Evolutionary conservation across 176 grass and related monocot species (phyloP).

Genomic region (Tillandsia fasciculata): DNA sequence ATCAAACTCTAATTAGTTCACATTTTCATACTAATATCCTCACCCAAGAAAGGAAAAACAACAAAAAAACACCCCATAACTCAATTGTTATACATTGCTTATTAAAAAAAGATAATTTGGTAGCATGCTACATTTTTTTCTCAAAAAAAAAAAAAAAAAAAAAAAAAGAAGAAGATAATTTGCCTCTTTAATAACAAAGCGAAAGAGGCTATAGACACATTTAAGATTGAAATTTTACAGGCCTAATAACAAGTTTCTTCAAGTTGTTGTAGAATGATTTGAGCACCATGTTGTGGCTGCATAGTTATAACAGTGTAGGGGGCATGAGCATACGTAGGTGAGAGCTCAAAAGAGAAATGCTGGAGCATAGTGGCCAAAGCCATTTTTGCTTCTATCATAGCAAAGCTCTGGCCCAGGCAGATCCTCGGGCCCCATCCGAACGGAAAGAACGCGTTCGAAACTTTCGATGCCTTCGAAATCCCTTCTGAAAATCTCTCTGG

Average conservation of each 20-base stretch:
- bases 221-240: neutral
- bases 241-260: neutral
- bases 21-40: too few species aligned
- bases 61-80: too few species aligned
- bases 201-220: neutral
- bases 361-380: constrained; percentile 52
- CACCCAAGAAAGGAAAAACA: too few species aligned
- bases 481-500: constrained; percentile 54
- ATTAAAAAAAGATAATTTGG: too few species aligned
- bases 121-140: too few species aligned
- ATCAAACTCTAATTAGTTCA: too few species aligned
- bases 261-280: constrained; percentile 12
- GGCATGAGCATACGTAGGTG: constrained; percentile 42
- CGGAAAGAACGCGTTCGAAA: constrained; percentile 41
- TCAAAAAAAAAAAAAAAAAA: too few species aligned
- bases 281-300: constrained; percentile 61
- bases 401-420: constrained; percentile 75
- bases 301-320: constrained; percentile 32
- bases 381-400: constrained; percentile 63
- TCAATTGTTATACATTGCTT: too few species aligned
- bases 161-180: too few species aligned
- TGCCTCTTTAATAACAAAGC: too few species aligned
- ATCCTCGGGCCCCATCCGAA: constrained; percentile 66
- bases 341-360: constrained; percentile 45
- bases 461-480: constrained; percentile 49